Conservation (phyloP, 2,329 filamentous ascomycete species). For the Phaeosphaeria sp. region DNA sequence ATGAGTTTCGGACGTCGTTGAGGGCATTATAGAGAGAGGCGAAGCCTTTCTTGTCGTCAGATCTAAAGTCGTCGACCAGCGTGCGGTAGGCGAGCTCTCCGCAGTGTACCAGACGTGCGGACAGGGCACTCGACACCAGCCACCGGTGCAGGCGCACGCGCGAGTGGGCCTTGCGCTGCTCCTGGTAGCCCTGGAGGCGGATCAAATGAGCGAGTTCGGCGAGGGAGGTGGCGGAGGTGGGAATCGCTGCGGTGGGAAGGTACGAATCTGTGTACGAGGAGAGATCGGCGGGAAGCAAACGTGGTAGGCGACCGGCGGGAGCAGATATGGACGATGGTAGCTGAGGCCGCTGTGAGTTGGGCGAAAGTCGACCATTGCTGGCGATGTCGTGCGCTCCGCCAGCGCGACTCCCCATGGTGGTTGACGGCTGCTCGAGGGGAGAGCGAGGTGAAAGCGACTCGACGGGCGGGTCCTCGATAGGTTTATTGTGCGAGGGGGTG, state of each 20-base stretch:
- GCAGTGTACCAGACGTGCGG: conserved; percentile 74
- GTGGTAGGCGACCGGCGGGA: conserved; percentile 54
- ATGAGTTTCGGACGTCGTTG: conserved; percentile 79
- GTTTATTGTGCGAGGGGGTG: conserved; percentile 60
- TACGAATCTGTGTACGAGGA: conserved; percentile 70
- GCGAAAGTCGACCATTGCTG: conserved; percentile 27
- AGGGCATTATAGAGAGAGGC: conserved; percentile 76
- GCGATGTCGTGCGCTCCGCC: conserved; percentile 33
- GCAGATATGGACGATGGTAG: conserved; percentile 54
- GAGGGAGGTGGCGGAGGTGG: conserved; percentile 70
- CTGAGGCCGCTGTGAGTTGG: conserved; percentile 33
- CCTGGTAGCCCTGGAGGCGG: conserved; percentile 79
- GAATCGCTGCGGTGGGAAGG: conserved; percentile 61
- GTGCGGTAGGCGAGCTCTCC: conserved; percentile 77
- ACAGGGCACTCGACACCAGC: conserved; percentile 76
- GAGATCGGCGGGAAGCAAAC: conserved; percentile 68
- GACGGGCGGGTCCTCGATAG: conserved; percentile 57
- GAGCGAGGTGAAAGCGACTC: conserved; percentile 51
- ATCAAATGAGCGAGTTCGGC: conserved; percentile 81
- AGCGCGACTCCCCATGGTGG: conserved; percentile 47
- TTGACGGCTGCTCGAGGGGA: conserved; percentile 27
- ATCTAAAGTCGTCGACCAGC: conserved; percentile 78
- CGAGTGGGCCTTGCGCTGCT: conserved; percentile 77
- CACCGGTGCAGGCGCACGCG: conserved; percentile 76
- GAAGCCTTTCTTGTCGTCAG: conserved; percentile 80